Conservation (phyloP, 75 land plant genomes). For the Picea glauca region DNA sequence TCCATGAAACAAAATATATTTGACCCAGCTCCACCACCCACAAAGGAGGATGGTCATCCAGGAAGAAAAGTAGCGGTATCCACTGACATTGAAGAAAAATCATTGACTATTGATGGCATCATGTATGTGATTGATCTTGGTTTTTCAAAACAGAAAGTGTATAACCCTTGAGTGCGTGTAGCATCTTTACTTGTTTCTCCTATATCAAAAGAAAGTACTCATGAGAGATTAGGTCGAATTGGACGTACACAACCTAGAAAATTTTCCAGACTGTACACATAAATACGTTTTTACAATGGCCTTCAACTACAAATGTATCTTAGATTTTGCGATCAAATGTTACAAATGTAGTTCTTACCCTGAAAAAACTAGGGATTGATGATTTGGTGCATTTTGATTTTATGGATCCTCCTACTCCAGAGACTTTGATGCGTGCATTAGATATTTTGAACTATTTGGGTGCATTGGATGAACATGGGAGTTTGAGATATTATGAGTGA, state of each 20-base stretch:
- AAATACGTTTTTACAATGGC: conserved; percentile 15
- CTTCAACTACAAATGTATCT: conserved; percentile 25
- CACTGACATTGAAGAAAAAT: conserved; percentile 31
- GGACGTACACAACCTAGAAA: conserved; percentile 31
- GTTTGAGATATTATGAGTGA: conserved; percentile 39
- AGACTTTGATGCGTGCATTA: conserved; percentile 22
- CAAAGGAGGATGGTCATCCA: conserved; percentile 16
- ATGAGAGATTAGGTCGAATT: conserved; percentile 26
- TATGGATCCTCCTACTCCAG: conserved; percentile 30
- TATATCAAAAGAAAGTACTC: conserved; percentile 29
- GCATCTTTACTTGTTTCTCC: conserved; percentile 27
- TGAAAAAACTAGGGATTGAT: conserved; percentile 22
- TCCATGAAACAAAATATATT: conserved; percentile 21
- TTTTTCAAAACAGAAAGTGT: conserved; percentile 21
- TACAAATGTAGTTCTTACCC: conserved; percentile 20
- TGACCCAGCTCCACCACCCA: conserved; percentile 27
- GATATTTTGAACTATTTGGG: conserved; percentile 27
- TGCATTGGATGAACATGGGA: conserved; percentile 24
- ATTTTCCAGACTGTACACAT: conserved; percentile 30
- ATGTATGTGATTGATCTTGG: conserved; percentile 31
- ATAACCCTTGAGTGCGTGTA: conserved; percentile 18
- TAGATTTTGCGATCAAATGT: conserved; percentile 25
- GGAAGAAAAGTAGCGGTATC: conserved; percentile 21
- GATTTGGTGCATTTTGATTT: conserved; percentile 28
- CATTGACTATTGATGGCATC: conserved; percentile 25